A percentile compares a stretch with the other conserved stretches of the same genome.
phyloP scores from a whole-genome alignment of 2,329 filamentous ascomycete genomes.

The Pseudocercospora ulei region DNA sequence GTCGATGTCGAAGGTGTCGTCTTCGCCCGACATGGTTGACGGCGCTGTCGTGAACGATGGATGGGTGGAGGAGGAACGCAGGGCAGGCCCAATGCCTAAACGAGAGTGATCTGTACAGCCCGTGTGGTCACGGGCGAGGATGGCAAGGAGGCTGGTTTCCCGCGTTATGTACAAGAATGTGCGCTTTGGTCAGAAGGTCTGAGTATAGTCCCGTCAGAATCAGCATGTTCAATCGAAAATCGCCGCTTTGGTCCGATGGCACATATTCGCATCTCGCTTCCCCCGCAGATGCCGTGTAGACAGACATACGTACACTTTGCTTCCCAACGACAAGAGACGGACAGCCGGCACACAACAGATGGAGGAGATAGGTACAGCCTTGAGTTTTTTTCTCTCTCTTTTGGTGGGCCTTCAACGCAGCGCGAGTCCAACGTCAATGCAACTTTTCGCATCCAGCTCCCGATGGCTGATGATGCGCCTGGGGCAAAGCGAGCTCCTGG shows the following conservation, averaged over 20 bases:
- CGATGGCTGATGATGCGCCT: conserved; percentile 6
- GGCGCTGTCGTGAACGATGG: conserved; percentile 10
- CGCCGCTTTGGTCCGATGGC: conserved; percentile 3
- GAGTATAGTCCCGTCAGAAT: conserved; percentile 24
- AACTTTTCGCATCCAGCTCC: conserved; percentile 5
- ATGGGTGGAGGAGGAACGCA: no score
- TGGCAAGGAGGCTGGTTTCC: conserved; percentile 6
- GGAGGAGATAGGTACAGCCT: conserved; percentile 8
- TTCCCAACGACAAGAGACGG: conserved; percentile 4
- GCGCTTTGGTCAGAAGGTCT: conserved; percentile 20
- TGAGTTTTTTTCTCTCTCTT: conserved; percentile 6
- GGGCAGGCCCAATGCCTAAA: conserved; percentile 2
- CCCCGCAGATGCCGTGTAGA: conserved; percentile 16
- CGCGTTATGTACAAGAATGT: conserved; percentile 24
- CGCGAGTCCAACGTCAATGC: conserved; percentile 5
- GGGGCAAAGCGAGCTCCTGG: conserved; percentile 1
- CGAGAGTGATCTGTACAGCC: conserved; percentile 2
- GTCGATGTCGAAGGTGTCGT: conserved; percentile 62
- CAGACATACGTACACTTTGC: conserved; percentile 24
- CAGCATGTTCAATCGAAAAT: conserved; percentile 13
- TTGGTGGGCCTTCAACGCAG: conserved; percentile 1
- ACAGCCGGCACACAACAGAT: conserved; percentile 4
- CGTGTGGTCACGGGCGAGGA: neutral
- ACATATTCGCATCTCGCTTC: conserved; percentile 6
- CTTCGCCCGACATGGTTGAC: conserved; percentile 44